Evolutionary conservation across 2,329 filamentous ascomycete genomes (phyloP).

Genomic region (Trichoderma sp.): DNA sequence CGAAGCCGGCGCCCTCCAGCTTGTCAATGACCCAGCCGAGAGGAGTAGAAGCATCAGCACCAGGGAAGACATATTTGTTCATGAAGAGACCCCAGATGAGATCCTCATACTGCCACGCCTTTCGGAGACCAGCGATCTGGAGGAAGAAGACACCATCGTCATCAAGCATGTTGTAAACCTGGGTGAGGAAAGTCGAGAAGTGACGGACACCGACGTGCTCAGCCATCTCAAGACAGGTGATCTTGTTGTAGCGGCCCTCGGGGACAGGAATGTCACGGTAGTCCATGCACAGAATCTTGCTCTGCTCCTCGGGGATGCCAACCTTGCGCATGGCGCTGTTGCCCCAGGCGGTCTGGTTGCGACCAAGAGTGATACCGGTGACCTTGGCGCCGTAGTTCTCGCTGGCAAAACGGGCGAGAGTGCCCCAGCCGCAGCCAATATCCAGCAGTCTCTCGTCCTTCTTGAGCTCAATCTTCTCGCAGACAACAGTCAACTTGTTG

Average conservation of each 20-base stretch:
- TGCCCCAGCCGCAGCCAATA: constrained; percentile 98
- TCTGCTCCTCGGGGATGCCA: constrained; percentile 82
- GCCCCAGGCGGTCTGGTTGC: constrained; percentile 96
- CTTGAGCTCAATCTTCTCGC: constrained; percentile 89
- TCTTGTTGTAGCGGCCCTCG: constrained; percentile 74
- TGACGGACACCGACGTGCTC: constrained; percentile 97
- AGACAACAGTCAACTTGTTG: constrained; percentile 93
- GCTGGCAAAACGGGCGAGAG: constrained; percentile 87
- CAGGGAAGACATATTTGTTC: constrained; percentile 99
- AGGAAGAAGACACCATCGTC: constrained; percentile 96
- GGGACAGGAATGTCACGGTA: constrained; percentile 90
- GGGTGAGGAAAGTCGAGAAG: constrained; percentile 74
- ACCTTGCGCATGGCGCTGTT: constrained; percentile 83
- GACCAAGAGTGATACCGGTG: constrained; percentile 89
- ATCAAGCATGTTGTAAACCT: constrained; percentile 93
- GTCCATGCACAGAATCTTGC: constrained; percentile 90
- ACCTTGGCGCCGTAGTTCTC: constrained; percentile 84
- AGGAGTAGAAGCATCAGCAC: constrained; percentile 91
- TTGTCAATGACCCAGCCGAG: constrained; percentile 82
- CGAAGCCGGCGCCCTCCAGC: constrained; percentile 68
- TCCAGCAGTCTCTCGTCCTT: constrained; percentile 82
- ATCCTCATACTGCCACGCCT: constrained; percentile 97
- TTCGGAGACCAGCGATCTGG: constrained; percentile 90
- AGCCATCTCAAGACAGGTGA: constrained; percentile 97
- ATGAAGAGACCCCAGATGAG: constrained; percentile 98